phyloP scores from a whole-genome alignment of 345 rosid species.

The Salix arbutifolia region DNA sequence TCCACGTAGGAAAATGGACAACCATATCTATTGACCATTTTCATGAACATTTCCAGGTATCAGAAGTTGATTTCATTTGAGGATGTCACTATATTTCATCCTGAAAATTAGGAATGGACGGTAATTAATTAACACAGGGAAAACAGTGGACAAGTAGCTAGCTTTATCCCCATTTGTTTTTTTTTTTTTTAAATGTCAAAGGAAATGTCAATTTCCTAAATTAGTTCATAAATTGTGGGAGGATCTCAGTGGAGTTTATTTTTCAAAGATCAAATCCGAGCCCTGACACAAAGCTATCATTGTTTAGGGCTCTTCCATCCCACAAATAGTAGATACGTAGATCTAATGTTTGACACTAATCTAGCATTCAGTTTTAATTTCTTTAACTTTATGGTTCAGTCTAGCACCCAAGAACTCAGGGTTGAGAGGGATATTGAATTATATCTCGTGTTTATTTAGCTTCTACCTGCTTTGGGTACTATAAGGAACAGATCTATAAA shows the following conservation, averaged over 20 bases:
- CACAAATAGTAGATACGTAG: background rate
- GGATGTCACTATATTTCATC: too few relatives aligned
- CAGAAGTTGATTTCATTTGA: background rate
- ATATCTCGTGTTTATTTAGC: background rate
- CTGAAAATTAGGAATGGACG: background rate
- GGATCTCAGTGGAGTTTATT: background rate
- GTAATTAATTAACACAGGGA: background rate
- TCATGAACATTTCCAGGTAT: background rate
- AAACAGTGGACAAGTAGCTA: background rate
- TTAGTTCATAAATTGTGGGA: background rate
- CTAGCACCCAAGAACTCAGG: background rate
- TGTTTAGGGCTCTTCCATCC: background rate
- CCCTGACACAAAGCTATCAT: background rate
- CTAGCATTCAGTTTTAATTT: background rate
- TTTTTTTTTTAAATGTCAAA: background rate
- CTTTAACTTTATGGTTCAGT: background rate
- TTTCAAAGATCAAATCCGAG: background rate
- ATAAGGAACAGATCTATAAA: background rate
- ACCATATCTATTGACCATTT: background rate
- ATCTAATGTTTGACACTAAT: background rate
- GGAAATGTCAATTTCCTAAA: background rate
- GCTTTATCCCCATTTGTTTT: background rate
- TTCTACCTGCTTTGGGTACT: background rate
- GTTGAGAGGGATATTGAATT: background rate
- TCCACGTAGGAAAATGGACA: background rate